A percentile compares a stretch with the other conserved stretches of the same genome.
These are phyloP conservation scores for Carnegiea gigantea DNA, from an alignment of 179 eudicot genomes.

Conservation along the genomic window DNA sequence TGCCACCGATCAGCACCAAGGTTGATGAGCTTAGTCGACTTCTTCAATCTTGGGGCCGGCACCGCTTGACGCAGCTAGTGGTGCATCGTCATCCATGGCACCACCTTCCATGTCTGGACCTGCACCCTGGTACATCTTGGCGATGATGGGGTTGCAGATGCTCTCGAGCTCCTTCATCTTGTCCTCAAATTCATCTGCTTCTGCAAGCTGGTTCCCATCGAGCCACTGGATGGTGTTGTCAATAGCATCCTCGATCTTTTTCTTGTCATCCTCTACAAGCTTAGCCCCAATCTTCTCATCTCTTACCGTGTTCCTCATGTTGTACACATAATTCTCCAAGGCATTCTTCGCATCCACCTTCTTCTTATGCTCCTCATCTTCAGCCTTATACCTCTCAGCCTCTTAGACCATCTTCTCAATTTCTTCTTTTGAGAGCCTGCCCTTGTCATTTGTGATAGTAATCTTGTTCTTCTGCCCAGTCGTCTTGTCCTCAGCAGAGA, in stretches of 20 bases:
- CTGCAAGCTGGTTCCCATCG: conserved; percentile 21
- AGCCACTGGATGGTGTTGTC: conserved; percentile 13
- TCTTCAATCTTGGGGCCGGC: conserved; percentile 25
- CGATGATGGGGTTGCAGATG: conserved; percentile 26
- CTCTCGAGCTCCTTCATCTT: conserved; percentile 27
- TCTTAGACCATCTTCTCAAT: conserved; percentile 14
- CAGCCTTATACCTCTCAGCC: conserved; percentile 13
- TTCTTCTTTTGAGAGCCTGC: conserved; percentile 4
- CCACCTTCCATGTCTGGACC: conserved; percentile 9
- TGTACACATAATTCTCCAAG: conserved; percentile 12
- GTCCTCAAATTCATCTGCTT: conserved; percentile 14
- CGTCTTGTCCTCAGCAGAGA: conserved; percentile 12
- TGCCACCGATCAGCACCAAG: neutral
- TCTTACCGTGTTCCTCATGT: conserved; percentile 21
- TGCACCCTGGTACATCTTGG: conserved; percentile 14
- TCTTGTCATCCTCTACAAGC: conserved; percentile 20
- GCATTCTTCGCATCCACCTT: conserved; percentile 10
- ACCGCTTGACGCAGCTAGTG: conserved; percentile 9
- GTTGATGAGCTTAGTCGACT: conserved; percentile 1
- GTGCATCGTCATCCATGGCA: conserved; percentile 13
- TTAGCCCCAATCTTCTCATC: conserved; percentile 22
- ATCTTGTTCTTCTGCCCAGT: conserved; percentile 17
- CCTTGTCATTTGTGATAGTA: conserved; percentile 13
- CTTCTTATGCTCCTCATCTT: conserved; percentile 21
- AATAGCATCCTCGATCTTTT: conserved; percentile 20